Percentiles rank a stretch among this genome's conserved stretches.
phyloP scores from a whole-genome alignment of 192 early-diverging fungal genomes.

The Haplosporangium gracile region DNA sequence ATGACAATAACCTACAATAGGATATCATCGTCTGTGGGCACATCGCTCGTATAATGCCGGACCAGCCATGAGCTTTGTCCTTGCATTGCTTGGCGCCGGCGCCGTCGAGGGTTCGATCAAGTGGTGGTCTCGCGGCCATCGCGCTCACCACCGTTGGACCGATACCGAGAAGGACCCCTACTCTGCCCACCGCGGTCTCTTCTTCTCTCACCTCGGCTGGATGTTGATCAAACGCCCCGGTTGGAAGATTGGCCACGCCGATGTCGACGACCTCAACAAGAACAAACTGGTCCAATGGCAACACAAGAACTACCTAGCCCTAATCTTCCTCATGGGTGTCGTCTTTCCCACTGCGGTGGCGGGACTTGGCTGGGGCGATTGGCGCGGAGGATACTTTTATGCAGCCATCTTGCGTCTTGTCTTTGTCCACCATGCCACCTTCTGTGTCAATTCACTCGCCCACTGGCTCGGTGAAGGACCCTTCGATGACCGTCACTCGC shows the following conservation, averaged over 20 bases:
- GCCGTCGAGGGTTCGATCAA: constrained; percentile 87
- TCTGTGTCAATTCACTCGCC: constrained; percentile 90
- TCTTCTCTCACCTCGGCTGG: constrained; percentile 90
- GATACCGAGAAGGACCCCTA: constrained; percentile 91
- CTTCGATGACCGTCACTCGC: constrained; percentile 88
- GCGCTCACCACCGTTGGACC: constrained; percentile 91
- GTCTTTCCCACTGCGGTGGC: constrained; percentile 86
- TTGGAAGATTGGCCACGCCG: constrained; percentile 81
- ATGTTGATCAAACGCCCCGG: constrained; percentile 86
- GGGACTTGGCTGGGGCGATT: constrained; percentile 88
- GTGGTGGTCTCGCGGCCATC: constrained; percentile 92
- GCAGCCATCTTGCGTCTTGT: constrained; percentile 82
- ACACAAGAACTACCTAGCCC: constrained; percentile 79
- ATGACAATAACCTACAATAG: constrained; percentile 33
- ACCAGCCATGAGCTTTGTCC: constrained; percentile 69
- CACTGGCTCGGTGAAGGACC: constrained; percentile 83
- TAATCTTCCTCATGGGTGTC: constrained; percentile 82
- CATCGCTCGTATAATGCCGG: constrained; percentile 83
- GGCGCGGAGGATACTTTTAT: constrained; percentile 83
- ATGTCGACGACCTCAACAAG: constrained; percentile 84
- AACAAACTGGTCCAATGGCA: constrained; percentile 81
- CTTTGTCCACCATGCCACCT: constrained; percentile 88
- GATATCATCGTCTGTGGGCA: constrained; percentile 88
- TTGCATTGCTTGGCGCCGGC: constrained; percentile 75
- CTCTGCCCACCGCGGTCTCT: constrained; percentile 81